These are phyloP conservation scores for Lagerstroemia fauriei DNA, from an alignment of 441 rosid genomes.

Conservation along the genomic window DNA sequence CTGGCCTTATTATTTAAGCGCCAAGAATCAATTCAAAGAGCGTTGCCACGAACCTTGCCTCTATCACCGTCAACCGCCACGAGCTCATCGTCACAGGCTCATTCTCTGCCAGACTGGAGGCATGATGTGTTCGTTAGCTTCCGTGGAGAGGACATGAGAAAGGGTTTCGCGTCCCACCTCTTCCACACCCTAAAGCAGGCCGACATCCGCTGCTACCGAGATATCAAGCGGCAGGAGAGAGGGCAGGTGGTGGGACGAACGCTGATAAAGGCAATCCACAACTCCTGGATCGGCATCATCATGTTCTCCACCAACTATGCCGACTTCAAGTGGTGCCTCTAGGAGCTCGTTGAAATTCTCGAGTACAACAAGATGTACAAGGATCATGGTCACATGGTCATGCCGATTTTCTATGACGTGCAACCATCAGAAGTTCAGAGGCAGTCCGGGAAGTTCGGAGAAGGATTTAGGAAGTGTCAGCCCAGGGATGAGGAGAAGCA, in stretches of 20 bases:
- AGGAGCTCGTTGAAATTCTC: slow-evolving; percentile 20
- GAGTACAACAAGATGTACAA: neutral
- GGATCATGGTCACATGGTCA: slow-evolving; percentile 8
- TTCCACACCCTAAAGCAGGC: slow-evolving; percentile 4
- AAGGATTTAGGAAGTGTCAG: neutral
- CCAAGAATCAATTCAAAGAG: too few relatives aligned
- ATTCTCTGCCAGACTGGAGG: slow-evolving; percentile 2
- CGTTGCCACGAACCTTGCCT: too few relatives aligned
- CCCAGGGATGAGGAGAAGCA: neutral
- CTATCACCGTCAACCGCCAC: neutral
- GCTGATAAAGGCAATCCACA: neutral
- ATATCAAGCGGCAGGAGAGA: neutral
- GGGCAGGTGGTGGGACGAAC: slow-evolving; percentile 3
- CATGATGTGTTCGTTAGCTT: slow-evolving; percentile 19
- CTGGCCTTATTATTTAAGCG: too few relatives aligned
- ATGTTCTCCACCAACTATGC: slow-evolving; percentile 23
- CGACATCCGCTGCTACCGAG: neutral
- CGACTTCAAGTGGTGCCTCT: slow-evolving; percentile 24
- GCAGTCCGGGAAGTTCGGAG: neutral
- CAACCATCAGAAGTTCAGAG: neutral
- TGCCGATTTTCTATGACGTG: slow-evolving; percentile 15
- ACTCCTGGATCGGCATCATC: neutral
- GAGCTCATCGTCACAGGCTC: neutral
- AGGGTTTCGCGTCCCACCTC: slow-evolving; percentile 18
- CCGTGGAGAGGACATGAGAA: slow-evolving; percentile 10